These are phyloP conservation scores for Trametes meyenii DNA, from an alignment of 768 basidiomycete species.

Conservation along the genomic window DNA sequence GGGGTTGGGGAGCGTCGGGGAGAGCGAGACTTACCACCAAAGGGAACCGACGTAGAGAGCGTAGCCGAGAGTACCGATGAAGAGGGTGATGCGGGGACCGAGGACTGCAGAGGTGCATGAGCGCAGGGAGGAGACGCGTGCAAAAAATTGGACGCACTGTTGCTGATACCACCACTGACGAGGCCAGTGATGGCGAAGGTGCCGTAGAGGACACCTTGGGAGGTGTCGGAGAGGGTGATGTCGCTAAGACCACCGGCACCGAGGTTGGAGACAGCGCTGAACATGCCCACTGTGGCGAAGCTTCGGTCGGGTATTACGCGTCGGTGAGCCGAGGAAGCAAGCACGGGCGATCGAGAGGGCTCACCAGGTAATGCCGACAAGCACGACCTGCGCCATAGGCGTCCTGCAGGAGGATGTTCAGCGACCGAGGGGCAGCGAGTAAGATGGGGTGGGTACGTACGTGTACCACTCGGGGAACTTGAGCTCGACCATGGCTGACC, in stretches of 20 bases:
- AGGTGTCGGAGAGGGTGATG: slow-evolving; percentile 41
- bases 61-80: slow-evolving; percentile 55
- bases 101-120: slow-evolving; percentile 35
- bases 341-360: not conserved
- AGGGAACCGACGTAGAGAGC: slow-evolving; percentile 51
- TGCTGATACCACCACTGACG: slow-evolving; percentile 42
- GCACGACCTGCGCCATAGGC: slow-evolving; percentile 39
- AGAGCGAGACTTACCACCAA: slow-evolving; percentile 40
- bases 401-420: slow-evolving; percentile 22
- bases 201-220: slow-evolving; percentile 47
- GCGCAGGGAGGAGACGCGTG: not conserved
- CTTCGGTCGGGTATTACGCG: slow-evolving; percentile 16
- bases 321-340: not conserved
- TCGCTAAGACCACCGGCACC: slow-evolving; percentile 46
- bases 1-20: not conserved
- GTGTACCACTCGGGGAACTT: slow-evolving; percentile 33
- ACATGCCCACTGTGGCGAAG: slow-evolving; percentile 44
- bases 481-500: slow-evolving; percentile 24
- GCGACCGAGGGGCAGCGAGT: not conserved
- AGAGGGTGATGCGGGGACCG: slow-evolving; percentile 53
- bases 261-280: slow-evolving; percentile 41
- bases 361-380: slow-evolving; percentile 40
- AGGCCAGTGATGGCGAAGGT: slow-evolving; percentile 46
- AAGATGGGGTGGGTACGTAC: slow-evolving; percentile 27
- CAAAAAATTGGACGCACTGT: slow-evolving; percentile 27